phyloP scores from a whole-genome alignment of 2,329 filamentous ascomycete genomes.

The Raffaelea ambrosiae region DNA sequence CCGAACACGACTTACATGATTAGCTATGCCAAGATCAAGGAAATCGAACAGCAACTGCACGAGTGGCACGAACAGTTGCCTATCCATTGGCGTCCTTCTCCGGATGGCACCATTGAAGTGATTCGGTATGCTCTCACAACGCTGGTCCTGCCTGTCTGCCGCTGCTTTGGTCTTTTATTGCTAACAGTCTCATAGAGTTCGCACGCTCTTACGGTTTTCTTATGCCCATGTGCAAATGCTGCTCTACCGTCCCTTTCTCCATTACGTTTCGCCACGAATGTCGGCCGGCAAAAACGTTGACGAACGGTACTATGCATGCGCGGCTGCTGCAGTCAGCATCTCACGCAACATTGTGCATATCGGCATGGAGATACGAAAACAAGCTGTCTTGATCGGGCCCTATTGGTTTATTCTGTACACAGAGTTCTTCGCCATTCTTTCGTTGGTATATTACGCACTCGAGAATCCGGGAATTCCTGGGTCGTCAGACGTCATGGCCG shows the following conservation, averaged over 20 bases:
- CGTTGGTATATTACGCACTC: conserved; percentile 69
- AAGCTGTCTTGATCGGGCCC: conserved; percentile 53
- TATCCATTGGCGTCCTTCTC: conserved; percentile 66
- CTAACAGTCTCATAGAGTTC: conserved; percentile 34
- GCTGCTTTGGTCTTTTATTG: background rate
- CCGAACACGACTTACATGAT: conserved; percentile 50
- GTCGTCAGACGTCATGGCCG: conserved; percentile 71
- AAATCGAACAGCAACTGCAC: conserved; percentile 55
- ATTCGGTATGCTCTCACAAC: conserved; percentile 51
- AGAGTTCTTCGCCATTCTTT: conserved; percentile 73
- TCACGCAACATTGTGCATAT: conserved; percentile 57
- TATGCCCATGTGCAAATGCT: conserved; percentile 79
- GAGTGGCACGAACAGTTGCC: conserved; percentile 62
- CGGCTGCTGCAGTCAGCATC: conserved; percentile 52
- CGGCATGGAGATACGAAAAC: conserved; percentile 10
- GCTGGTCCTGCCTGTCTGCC: background rate
- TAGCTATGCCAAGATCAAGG: conserved; percentile 52
- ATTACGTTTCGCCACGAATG: conserved; percentile 65
- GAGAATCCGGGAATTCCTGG: conserved; percentile 71
- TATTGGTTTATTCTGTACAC: conserved; percentile 86
- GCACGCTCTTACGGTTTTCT: conserved; percentile 69
- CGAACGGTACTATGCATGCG: conserved; percentile 69
- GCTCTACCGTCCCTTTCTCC: conserved; percentile 73
- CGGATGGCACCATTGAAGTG: conserved; percentile 65
- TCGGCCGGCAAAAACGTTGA: conserved; percentile 53